Conservation (phyloP, 805 yeast species). For the Ogataea naganishii region DNA sequence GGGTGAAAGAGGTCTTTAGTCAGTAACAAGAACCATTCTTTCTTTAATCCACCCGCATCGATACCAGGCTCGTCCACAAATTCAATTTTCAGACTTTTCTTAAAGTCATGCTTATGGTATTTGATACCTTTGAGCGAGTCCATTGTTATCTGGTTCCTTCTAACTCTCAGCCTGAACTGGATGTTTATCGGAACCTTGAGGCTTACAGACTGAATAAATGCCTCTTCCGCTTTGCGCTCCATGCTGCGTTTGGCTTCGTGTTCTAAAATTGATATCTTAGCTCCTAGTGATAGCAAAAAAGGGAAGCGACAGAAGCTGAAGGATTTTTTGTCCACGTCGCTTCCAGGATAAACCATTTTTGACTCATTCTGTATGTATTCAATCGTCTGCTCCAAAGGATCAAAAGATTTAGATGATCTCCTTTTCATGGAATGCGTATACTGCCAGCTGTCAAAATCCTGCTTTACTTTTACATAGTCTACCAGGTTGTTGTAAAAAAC, state of each 20-base stretch:
- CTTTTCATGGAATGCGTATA: too few relatives aligned
- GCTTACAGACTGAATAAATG: constrained; percentile 69
- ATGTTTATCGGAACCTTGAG: constrained; percentile 55
- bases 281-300: constrained; percentile 70
- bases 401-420: too few relatives aligned
- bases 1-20: constrained; percentile 66
- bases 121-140: constrained; percentile 68
- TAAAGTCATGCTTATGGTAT: constrained; percentile 47
- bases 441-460: constrained; percentile 86
- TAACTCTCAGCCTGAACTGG: constrained; percentile 56
- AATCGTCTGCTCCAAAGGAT: constrained; percentile 30
- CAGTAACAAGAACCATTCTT: constrained; percentile 85
- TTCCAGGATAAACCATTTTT: constrained; percentile 16
- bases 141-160: constrained; percentile 56
- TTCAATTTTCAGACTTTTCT: constrained; percentile 69
- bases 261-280: constrained; percentile 73
- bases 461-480: constrained; percentile 66
- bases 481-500: constrained; percentile 71
- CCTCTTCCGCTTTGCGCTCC: constrained; percentile 86
- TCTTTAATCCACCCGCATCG: constrained; percentile 91
- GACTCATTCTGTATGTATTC: constrained; percentile 34
- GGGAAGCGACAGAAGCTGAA: constrained; percentile 79
- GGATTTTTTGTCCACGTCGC: constrained; percentile 12
- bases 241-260: constrained; percentile 73
- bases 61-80: constrained; percentile 87